Conservation (phyloP, 164 flowering plant species). For the Magnolia sinica region DNA sequence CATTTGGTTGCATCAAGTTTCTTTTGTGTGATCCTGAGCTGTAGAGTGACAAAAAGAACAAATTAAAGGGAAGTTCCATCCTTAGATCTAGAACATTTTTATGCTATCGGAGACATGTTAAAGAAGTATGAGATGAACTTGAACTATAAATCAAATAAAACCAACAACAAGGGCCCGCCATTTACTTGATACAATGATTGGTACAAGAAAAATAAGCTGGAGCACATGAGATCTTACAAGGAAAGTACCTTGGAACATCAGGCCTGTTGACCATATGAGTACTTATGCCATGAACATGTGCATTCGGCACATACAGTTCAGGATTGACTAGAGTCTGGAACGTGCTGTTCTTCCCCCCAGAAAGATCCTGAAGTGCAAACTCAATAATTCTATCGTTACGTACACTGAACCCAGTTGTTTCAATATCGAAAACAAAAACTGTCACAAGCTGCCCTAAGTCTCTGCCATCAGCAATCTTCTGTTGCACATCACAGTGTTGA, state of each 20-base stretch:
- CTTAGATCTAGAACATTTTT: no score
- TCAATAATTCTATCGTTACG: constrained; percentile 63
- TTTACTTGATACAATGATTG: background rate
- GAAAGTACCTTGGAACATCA: constrained; percentile 71
- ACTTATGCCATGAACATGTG: constrained; percentile 63
- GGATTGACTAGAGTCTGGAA: constrained; percentile 87
- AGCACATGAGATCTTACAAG: background rate
- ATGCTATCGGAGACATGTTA: no score
- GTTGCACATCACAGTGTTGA: constrained; percentile 35
- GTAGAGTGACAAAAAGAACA: no score
- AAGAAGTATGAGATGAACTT: no score
- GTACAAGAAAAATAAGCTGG: background rate
- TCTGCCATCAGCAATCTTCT: constrained; percentile 28
- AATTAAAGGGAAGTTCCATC: no score
- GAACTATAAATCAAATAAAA: no score
- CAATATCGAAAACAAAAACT: constrained; percentile 67
- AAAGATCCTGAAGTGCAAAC: constrained; percentile 77
- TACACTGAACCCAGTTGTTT: constrained; percentile 83
- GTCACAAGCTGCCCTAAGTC: constrained; percentile 46
- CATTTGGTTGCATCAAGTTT: no score
- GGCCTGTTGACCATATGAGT: constrained; percentile 71
- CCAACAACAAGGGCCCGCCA: background rate
- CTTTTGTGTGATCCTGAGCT: no score
- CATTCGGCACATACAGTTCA: constrained; percentile 50
- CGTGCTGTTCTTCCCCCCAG: constrained; percentile 81